Conservation (phyloP, 2,329 filamentous ascomycete species). For the Pleoardoris graminearum region DNA sequence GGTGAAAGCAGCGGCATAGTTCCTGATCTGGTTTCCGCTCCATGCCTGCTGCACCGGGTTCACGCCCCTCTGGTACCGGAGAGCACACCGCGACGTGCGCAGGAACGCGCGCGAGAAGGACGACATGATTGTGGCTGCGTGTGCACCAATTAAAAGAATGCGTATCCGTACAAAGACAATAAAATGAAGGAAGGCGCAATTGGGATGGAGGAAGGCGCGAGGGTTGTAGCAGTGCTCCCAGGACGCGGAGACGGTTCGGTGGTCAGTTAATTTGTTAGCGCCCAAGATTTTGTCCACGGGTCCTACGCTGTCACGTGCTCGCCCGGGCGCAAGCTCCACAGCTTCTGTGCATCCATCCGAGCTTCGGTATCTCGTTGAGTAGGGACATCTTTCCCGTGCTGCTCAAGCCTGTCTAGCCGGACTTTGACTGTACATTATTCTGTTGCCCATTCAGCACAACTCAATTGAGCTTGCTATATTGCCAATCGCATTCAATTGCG, state of each 20-base stretch:
- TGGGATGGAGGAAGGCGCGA: conserved; percentile 21
- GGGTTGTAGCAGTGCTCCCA: conserved; percentile 13
- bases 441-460: background rate
- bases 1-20: conserved; percentile 71
- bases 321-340: conserved; percentile 15
- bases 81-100: conserved; percentile 76
- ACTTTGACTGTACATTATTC: background rate
- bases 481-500: conserved; percentile 9
- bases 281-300: conserved; percentile 23
- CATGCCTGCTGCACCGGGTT: conserved; percentile 77
- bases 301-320: conserved; percentile 20
- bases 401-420: conserved; percentile 1
- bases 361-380: conserved; percentile 9
- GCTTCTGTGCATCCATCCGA: conserved; percentile 14
- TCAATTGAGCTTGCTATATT: conserved; percentile 16
- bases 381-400: conserved; percentile 21
- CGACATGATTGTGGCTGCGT: conserved; percentile 62
- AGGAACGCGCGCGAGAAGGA: conserved; percentile 79
- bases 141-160: conserved; percentile 44
- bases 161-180: conserved; percentile 25
- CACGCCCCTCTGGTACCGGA: conserved; percentile 66
- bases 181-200: conserved; percentile 34
- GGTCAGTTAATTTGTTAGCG: conserved; percentile 38
- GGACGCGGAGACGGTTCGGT: conserved; percentile 21
- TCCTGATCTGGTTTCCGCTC: conserved; percentile 65